Conservation (phyloP, 192 early-diverging fungal genomes). For the Kappamyces sp. region DNA sequence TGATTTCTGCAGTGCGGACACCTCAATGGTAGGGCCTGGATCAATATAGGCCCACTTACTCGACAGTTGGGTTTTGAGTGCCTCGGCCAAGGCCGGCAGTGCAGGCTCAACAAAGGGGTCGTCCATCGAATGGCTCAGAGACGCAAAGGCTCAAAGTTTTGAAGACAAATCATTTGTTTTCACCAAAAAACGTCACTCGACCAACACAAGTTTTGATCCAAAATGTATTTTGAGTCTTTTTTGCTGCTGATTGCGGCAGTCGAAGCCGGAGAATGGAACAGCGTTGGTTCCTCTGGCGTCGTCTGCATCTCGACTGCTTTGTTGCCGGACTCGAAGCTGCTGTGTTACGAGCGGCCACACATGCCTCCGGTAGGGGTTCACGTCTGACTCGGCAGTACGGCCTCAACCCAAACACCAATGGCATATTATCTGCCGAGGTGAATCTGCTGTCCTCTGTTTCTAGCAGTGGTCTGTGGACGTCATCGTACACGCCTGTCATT, state of each 20-base stretch:
- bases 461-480: neutral
- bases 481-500: neutral
- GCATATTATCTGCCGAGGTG: constrained; percentile 6
- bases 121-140: too few relatives aligned
- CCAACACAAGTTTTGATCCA: too few relatives aligned
- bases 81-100: too few relatives aligned
- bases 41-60: too few relatives aligned
- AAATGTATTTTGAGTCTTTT: too few relatives aligned
- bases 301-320: constrained; percentile 24
- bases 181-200: too few relatives aligned
- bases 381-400: constrained; percentile 2
- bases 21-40: too few relatives aligned
- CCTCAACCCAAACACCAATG: constrained; percentile 14
- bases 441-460: constrained; percentile 7
- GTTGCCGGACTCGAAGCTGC: constrained; percentile 16
- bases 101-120: too few relatives aligned
- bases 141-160: too few relatives aligned
- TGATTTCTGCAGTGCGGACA: too few relatives aligned
- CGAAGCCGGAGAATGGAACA: neutral
- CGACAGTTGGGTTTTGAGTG: too few relatives aligned
- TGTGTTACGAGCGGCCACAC: constrained; percentile 35
- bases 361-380: neutral
- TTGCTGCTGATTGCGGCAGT: neutral
- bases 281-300: constrained; percentile 7
- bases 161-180: too few relatives aligned